These are phyloP conservation scores for Aspergillus fischeri DNA, from an alignment of 2,329 filamentous ascomycete genomes.

Conservation along the genomic window DNA sequence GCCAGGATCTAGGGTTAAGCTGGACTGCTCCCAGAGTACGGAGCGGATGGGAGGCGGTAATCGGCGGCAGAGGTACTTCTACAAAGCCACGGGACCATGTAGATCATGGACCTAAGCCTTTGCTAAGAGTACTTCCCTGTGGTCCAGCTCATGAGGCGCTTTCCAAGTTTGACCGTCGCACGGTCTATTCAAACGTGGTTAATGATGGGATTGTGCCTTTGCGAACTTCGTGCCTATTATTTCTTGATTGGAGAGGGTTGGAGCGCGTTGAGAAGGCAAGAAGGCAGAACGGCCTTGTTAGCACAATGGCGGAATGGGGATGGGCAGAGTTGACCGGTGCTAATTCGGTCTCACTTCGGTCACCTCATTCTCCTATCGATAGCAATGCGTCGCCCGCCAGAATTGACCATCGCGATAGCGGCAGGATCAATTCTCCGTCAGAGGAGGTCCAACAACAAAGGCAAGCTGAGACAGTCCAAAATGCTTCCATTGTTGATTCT, in stretches of 20 bases:
- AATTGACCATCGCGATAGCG: conserved; percentile 14
- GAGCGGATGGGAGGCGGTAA: conserved; percentile 83
- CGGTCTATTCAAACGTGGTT: conserved; percentile 93
- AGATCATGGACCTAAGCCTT: conserved; percentile 81
- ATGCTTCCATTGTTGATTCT: not conserved
- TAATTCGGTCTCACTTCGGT: conserved; percentile 55
- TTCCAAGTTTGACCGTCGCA: conserved; percentile 83
- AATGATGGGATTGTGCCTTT: conserved; percentile 96
- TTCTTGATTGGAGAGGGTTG: conserved; percentile 92
- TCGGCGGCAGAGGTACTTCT: conserved; percentile 67
- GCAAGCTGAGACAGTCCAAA: not conserved
- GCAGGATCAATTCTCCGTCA: conserved; percentile 1
- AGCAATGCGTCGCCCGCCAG: conserved; percentile 2
- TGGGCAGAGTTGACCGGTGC: conserved; percentile 84
- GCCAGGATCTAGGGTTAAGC: conserved; percentile 88
- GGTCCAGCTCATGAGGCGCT: conserved; percentile 85
- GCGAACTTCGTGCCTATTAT: conserved; percentile 91
- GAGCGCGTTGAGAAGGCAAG: conserved; percentile 92
- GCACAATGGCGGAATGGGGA: conserved; percentile 88
- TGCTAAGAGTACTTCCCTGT: conserved; percentile 83
- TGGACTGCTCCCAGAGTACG: conserved; percentile 85
- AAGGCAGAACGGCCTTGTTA: conserved; percentile 84
- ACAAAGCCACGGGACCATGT: conserved; percentile 50
- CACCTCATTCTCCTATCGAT: conserved; percentile 23
- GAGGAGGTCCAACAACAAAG: conserved; percentile 6